A percentile compares a stretch with the other conserved stretches of the same genome.
phyloP scores from a whole-genome alignment of 106 monocot species.

The Iris macrosiphon region DNA sequence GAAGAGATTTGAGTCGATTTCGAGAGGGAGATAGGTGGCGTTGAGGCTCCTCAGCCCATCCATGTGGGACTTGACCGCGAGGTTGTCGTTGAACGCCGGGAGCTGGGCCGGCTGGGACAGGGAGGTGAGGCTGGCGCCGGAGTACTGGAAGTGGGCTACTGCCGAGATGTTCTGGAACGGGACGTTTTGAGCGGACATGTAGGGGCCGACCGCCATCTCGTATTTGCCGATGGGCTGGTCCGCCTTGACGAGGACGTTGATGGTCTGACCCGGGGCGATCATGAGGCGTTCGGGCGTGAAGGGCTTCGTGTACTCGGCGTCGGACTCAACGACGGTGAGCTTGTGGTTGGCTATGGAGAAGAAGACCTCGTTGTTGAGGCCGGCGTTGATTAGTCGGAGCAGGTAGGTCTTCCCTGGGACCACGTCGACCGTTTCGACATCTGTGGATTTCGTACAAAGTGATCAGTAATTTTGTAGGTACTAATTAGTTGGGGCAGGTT shows the following conservation, averaged over 20 bases:
- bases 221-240: constrained; percentile 22
- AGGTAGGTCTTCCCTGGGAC: constrained; percentile 32
- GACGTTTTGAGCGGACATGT: constrained; percentile 16
- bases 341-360: constrained; percentile 33
- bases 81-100: constrained; percentile 26
- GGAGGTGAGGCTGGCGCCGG: constrained; percentile 7
- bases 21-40: constrained; percentile 17
- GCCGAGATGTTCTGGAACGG: constrained; percentile 34
- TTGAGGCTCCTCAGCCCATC: constrained; percentile 21
- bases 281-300: constrained; percentile 16
- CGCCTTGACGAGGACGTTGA: constrained; percentile 30
- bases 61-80: constrained; percentile 4
- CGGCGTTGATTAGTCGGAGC: constrained; percentile 30
- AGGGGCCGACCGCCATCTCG: constrained; percentile 32
- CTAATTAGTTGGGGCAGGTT: no score
- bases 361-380: constrained; percentile 32
- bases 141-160: constrained; percentile 29
- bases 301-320: constrained; percentile 33
- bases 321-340: constrained; percentile 33
- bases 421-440: constrained; percentile 19
- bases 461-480: no score
- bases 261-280: constrained; percentile 34
- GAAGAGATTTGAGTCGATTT: constrained; percentile 25
- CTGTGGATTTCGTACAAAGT: no score
- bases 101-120: constrained; percentile 9